Base-by-base conservation (phyloP, 2,329 filamentous ascomycete species). In the Diaporthe ampelina region DNA sequence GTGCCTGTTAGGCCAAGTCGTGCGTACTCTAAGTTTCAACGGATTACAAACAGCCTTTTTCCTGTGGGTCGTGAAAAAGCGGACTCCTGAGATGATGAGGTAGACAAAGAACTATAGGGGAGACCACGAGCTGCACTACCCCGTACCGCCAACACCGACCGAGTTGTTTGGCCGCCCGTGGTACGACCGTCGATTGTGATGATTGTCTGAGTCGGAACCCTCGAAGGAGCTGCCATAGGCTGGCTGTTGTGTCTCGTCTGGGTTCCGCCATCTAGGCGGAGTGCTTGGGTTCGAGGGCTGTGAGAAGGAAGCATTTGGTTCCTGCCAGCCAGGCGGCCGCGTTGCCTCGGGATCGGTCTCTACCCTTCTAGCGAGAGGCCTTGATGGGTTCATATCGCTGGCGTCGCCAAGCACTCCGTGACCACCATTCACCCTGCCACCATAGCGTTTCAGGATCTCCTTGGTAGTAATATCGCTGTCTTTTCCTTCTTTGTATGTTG, bases 371-470 rank as follows among this genome's bases (percentile, higher is more conserved):
- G 85, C 91, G 74, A 86, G 86, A 43, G 87, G 89, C 70, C 86
- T 85, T 70, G 81, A 88, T 80, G 88, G 84, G 84, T 93, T 87
- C 86, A 83, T 85, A 81, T 91, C 88, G 82, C 88, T 85, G 80
- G 88, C 84, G 83, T 91, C 90, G 83, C 86, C 84, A 85, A 85
- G 86, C 94, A 84, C 85, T 91, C 85, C 57, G 35, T 88, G 85
- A 9, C 87, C 87, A 17, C 84, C 83, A 74, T 81, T 85, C 0
- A 81, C 80, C 72, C 85, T 84, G 76, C 97, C 94, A 67, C 95
- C 95, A 83, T 97, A 98, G 73, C 95, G 92, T 82, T 96, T 97
- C 69, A 99, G 88, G 72, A 99, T 98, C 80, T 99, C 97, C 83
- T 99, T 99, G 8, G 95, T 97, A 1, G 96, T 98, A 76, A 98